A percentile compares a stretch with the other conserved stretches of the same genome.
phyloP scores from a whole-genome alignment of 2,329 filamentous ascomycete genomes.

The Ophiosphaerella narmari region DNA sequence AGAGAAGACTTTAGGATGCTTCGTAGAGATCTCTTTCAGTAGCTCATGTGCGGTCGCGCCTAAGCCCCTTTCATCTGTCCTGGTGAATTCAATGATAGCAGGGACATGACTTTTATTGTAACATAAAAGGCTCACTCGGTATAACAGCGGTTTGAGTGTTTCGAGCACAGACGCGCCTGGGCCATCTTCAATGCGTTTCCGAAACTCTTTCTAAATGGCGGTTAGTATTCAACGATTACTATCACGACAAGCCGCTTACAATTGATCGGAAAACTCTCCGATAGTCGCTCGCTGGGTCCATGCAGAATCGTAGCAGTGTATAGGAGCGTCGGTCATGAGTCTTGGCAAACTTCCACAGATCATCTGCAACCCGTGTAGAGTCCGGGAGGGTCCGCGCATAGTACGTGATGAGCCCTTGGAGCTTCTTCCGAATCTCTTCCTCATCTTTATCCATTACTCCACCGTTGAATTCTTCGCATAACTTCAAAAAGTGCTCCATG shows the following conservation, averaged over 20 bases:
- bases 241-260: slow-evolving; percentile 19
- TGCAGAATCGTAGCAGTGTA: slow-evolving; percentile 84
- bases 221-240: slow-evolving; percentile 12
- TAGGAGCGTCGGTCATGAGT: slow-evolving; percentile 88
- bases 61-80: slow-evolving; percentile 79
- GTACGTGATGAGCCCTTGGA: slow-evolving; percentile 74
- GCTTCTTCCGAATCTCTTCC: slow-evolving; percentile 68
- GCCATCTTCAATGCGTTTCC: slow-evolving; percentile 75
- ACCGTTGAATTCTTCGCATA: slow-evolving; percentile 90
- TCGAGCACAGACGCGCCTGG: slow-evolving; percentile 70
- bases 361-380: slow-evolving; percentile 68
- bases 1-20: slow-evolving; percentile 88
- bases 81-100: slow-evolving; percentile 84
- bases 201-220: slow-evolving; percentile 69
- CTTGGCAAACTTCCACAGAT: slow-evolving; percentile 90
- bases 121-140: slow-evolving; percentile 79
- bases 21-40: slow-evolving; percentile 87
- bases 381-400: slow-evolving; percentile 79
- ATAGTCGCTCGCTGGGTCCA: slow-evolving; percentile 86
- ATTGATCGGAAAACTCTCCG: slow-evolving; percentile 88
- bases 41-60: slow-evolving; percentile 83
- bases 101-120: slow-evolving; percentile 95
- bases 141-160: slow-evolving; percentile 80
- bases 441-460: slow-evolving; percentile 75
- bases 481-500: slow-evolving; percentile 74